Base-by-base conservation (phyloP, 1,284 basidiomycete genomes). In the Irpex sp. region DNA sequence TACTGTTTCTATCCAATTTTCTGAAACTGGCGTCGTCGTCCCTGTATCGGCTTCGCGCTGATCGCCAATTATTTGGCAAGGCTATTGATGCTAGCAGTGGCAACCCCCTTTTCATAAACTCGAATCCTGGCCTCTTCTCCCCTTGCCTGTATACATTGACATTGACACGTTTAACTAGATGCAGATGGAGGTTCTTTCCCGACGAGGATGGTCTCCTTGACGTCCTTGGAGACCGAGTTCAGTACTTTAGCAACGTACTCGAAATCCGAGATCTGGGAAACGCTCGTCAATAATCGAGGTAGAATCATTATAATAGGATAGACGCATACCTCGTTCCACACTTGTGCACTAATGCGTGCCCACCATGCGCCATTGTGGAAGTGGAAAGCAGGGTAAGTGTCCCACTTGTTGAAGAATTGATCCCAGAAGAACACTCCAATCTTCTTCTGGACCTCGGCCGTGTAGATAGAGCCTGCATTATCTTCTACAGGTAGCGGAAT, bases 301-400 rank as follows among this genome's bases (percentile, higher is more conserved):
- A 61, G 2, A 13, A 13, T 44, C n/a, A 54, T 34, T 21, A 38
- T 52, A 21, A 56, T 26, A 6, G 8, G 17, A 26, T 15, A 58
- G 15, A 44, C n/a, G 62, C 68, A 9, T 48, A 70, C 72, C 66
- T 92, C 90, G 61, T 84, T 87, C 82, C 83, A 94, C 1, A 93
- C 82, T 72, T 93, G 92, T 7, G 81, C 84, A 64, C 87, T 88
- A 71, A 85, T 85, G 49, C 92, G 79, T 3, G 81, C 80, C 88
- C 89, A 93, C 88, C 88, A 92, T 34, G 76, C 79, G 0, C 81
- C 83, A 60, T 84, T 84, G 70, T 93, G 90, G 60, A 77, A 79
- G 65, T 76, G 87, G 51, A 75, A 71, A 0, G 77, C 75, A 3
- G 78, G 77, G 66, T 77, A 83, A 1, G 77, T 76, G 37, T 83